Evolutionary conservation across 202 grass and related monocot species (phyloP).

Genomic region (Panicum hallii): DNA sequence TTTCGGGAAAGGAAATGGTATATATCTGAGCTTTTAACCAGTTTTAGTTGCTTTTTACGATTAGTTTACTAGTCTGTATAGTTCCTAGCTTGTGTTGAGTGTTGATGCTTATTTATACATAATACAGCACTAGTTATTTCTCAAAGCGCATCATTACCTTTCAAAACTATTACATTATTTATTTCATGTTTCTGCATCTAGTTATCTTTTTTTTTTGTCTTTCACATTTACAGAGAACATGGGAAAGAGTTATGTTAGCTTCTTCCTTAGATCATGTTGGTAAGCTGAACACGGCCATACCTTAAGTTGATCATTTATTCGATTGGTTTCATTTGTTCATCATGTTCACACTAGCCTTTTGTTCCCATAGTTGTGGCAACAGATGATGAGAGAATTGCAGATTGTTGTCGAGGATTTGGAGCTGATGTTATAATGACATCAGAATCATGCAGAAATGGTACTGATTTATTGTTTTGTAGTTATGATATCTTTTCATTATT

Average conservation of each 20-base stretch:
- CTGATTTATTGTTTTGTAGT: conserved; percentile 6
- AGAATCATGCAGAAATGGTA: conserved; percentile 90
- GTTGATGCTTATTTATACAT: neutral
- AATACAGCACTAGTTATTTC: neutral
- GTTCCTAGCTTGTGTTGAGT: neutral
- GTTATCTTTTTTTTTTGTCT: neutral
- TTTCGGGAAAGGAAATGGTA: neutral
- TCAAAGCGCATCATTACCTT: neutral
- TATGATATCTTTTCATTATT: conserved; percentile 19
- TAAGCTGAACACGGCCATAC: conserved; percentile 32
- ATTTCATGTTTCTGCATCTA: neutral
- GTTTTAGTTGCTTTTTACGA: neutral
- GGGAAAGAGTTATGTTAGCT: conserved; percentile 89
- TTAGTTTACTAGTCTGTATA: neutral
- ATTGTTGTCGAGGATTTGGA: conserved; percentile 97
- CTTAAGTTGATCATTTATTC: neutral
- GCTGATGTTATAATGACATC: conserved; percentile 97
- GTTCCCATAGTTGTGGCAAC: conserved; percentile 69
- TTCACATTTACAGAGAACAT: conserved; percentile 75
- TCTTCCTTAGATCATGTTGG: conserved; percentile 77
- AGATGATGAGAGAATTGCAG: conserved; percentile 88
- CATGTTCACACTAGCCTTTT: conserved; percentile 7
- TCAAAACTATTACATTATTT: neutral
- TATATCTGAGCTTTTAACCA: neutral
- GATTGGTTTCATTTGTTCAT: neutral